Base-by-base conservation (phyloP, 225 moss, liverwort and hornwort species). In the Straminergon stramineum region DNA sequence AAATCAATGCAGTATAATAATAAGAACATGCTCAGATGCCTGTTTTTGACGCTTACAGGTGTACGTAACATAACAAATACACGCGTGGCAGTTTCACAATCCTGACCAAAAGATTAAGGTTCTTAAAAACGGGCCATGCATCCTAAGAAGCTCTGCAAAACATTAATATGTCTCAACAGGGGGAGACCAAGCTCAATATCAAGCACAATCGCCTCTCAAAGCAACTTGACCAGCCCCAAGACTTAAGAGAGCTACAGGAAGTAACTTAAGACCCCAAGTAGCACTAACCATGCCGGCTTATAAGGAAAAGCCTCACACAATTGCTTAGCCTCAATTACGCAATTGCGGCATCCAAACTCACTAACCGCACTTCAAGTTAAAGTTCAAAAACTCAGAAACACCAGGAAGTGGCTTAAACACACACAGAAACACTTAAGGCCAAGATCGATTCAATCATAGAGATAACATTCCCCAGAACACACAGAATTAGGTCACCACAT, bases 401-500 rank as follows among this genome's bases (percentile, higher is more conserved):
- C 13, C 20, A 21, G 5, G 32, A 76, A 76, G 18, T 13, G 76
- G 52, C 52, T 32, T 52, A 51, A 75, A 32, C 75, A 11, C 51
- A 32, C 19, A 30, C 51, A 75, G 7, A 84, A 81, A 84, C 27
- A 27, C 53, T n/a, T 51, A 31, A 17, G 11, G 31, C 23, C 82
- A 62, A 74, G 32, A 75, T 43, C 26, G 22, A 75, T 69, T 43
- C 61, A 41, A 89, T 82, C 61, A 89, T 30, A 53, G 19, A 60
- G 45, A 66, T 5, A 55, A 28, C 55, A 86, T 84, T 84, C 67
- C 69, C 52, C 45, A 70, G 69, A 10, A 69, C 24, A 84, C 31
- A 74, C 58, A 87, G 64, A 82, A 85, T 85, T 92, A 89, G 91
- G 92, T 91, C 85, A 88, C 39, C 64, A 89, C 89, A 34, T 16